Evolutionary conservation across 805 yeast genomes (phyloP).

Genomic region (Torulaspora indica): DNA sequence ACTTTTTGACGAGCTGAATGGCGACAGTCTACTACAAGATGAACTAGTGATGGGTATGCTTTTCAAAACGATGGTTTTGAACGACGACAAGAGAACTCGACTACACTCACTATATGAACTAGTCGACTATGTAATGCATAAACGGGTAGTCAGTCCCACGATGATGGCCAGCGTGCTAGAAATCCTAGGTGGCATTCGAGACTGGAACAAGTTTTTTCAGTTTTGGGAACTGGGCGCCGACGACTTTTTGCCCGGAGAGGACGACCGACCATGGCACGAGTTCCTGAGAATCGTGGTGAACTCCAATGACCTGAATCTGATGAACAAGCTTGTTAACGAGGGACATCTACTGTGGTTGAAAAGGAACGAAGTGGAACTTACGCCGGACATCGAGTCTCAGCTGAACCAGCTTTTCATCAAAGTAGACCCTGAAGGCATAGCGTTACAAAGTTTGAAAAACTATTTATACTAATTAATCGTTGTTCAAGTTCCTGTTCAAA

Average conservation of each 20-base stretch:
- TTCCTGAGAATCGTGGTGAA: constrained; percentile 20
- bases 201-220: constrained; percentile 23
- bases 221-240: constrained; percentile 26
- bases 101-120: constrained; percentile 21
- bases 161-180: constrained; percentile 20
- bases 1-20: constrained; percentile 12
- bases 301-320: constrained; percentile 16
- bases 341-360: constrained; percentile 28
- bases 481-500: constrained; percentile 55
- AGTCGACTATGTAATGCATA: constrained; percentile 16
- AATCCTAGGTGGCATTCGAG: constrained; percentile 17
- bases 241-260: constrained; percentile 14
- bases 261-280: constrained; percentile 28
- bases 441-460: constrained; percentile 10
- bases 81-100: constrained; percentile 12
- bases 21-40: constrained; percentile 15
- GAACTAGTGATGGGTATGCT: constrained; percentile 20
- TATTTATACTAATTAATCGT: constrained; percentile 4
- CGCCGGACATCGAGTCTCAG: constrained; percentile 15
- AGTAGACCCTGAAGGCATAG: constrained; percentile 13
- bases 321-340: constrained; percentile 18
- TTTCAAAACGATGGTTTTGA: constrained; percentile 18
- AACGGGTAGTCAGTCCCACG: constrained; percentile 8
- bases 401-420: constrained; percentile 17
- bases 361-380: constrained; percentile 22